Evolutionary conservation across 1,139 yeast genomes (phyloP).

Genomic region (Debaryomyces fabryi): DNA sequence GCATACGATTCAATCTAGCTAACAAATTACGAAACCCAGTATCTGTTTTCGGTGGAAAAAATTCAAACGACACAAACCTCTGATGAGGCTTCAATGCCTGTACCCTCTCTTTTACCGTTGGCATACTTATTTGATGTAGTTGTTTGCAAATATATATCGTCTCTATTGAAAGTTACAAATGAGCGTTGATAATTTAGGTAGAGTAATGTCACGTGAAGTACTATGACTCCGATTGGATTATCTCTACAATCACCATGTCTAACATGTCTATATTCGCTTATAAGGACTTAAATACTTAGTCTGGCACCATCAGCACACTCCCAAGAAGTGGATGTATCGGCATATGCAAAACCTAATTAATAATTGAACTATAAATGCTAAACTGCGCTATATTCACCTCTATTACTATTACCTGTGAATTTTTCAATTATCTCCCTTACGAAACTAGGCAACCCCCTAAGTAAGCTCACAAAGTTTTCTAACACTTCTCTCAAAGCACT

Average conservation of each 20-base stretch:
- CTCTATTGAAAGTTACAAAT: background rate
- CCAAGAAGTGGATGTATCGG: too few species aligned
- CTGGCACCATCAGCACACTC: too few species aligned
- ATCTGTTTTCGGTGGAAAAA: slow-evolving; percentile 96
- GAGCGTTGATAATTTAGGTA: slow-evolving; percentile 4
- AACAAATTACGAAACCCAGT: slow-evolving; percentile 81
- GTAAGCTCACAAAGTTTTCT: slow-evolving; percentile 63
- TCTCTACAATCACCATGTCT: background rate
- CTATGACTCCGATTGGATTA: background rate
- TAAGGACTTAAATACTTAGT: background rate
- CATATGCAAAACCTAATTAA: background rate
- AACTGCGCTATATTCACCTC: slow-evolving; percentile 94
- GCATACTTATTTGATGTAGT: slow-evolving; percentile 5
- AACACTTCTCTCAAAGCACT: slow-evolving; percentile 69
- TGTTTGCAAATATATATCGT: background rate
- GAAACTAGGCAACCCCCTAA: slow-evolving; percentile 71
- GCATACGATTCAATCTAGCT: slow-evolving; percentile 87
- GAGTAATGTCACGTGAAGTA: background rate
- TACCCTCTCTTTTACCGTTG: slow-evolving; percentile 60
- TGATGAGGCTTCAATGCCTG: slow-evolving; percentile 50
- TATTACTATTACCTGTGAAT: slow-evolving; percentile 64
- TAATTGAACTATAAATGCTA: slow-evolving; percentile 27
- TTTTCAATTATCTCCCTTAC: slow-evolving; percentile 68
- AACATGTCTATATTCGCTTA: background rate
- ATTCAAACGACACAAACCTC: slow-evolving; percentile 83